Evolutionary conservation across 129 eudicot genomes (phyloP).

Genomic region (Centrapalus pauciflorus): DNA sequence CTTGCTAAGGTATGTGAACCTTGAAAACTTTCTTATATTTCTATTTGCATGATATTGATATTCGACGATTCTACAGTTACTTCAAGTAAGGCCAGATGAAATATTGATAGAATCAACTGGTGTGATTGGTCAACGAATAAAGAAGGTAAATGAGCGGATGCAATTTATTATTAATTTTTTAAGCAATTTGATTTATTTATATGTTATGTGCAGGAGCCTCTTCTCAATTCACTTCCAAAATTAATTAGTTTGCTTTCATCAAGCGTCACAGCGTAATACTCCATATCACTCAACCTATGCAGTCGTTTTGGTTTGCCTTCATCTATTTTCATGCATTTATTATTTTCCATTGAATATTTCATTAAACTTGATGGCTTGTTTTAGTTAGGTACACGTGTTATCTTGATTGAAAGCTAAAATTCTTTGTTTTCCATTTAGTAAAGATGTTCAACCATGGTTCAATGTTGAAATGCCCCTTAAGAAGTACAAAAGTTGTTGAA

Average conservation of each 20-base stretch:
- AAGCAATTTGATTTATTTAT: background rate
- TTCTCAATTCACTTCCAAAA: conserved; percentile 76
- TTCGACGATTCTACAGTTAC: conserved; percentile 43
- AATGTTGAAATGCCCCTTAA: background rate
- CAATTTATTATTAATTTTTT: background rate
- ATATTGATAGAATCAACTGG: conserved; percentile 95
- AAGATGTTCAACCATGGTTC: background rate
- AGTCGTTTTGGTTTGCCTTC: background rate
- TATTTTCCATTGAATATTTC: background rate
- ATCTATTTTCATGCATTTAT: background rate
- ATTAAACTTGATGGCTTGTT: background rate
- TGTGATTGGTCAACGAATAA: conserved; percentile 90
- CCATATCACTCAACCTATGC: conserved; percentile 4
- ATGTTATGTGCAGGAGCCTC: conserved; percentile 64
- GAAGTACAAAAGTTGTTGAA: background rate
- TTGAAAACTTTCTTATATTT: background rate
- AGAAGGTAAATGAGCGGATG: conserved; percentile 52
- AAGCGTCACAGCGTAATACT: conserved; percentile 56
- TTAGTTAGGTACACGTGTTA: background rate
- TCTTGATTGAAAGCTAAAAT: background rate
- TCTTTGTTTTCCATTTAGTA: background rate
- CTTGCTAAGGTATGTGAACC: conserved; percentile 56
- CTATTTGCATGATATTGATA: background rate
- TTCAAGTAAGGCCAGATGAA: conserved; percentile 67
- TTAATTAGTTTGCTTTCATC: conserved; percentile 65